These are phyloP conservation scores for Straminergon stramineum DNA, from an alignment of 225 moss, liverwort and hornwort species.

Conservation along the genomic window DNA sequence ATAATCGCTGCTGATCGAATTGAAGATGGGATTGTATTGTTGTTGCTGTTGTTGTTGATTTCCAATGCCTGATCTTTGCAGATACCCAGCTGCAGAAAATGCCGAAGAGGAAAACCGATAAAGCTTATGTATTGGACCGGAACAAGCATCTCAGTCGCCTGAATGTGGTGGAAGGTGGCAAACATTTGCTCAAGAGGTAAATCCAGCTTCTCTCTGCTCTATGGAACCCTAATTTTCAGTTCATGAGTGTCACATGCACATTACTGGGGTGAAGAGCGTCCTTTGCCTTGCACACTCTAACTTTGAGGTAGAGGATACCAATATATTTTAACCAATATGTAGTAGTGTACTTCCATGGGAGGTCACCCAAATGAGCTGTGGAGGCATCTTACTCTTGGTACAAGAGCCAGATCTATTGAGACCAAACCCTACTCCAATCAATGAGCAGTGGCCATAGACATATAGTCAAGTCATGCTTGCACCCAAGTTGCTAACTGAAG, in stretches of 20 bases:
- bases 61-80: background rate
- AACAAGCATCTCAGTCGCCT: slow-evolving; percentile 82
- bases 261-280: background rate
- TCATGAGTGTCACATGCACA: background rate
- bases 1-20: background rate
- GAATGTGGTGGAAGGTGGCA: slow-evolving; percentile 89
- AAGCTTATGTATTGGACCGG: slow-evolving; percentile 84
- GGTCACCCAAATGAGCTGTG: background rate
- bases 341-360: background rate
- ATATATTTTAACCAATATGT: no score
- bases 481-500: background rate
- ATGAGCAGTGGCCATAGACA: background rate
- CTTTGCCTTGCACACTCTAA: background rate
- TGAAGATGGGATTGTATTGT: background rate
- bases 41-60: background rate
- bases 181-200: slow-evolving; percentile 88
- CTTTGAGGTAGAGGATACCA: background rate
- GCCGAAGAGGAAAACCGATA: slow-evolving; percentile 95
- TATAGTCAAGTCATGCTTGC: background rate
- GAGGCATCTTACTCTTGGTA: background rate
- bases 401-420: background rate
- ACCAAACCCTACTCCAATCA: background rate
- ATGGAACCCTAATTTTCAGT: background rate
- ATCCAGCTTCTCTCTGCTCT: background rate
- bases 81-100: slow-evolving; percentile 99